These are phyloP conservation scores for Neurospora sp. DNA, from an alignment of 495 filamentous ascomycete species.

Conservation along the genomic window DNA sequence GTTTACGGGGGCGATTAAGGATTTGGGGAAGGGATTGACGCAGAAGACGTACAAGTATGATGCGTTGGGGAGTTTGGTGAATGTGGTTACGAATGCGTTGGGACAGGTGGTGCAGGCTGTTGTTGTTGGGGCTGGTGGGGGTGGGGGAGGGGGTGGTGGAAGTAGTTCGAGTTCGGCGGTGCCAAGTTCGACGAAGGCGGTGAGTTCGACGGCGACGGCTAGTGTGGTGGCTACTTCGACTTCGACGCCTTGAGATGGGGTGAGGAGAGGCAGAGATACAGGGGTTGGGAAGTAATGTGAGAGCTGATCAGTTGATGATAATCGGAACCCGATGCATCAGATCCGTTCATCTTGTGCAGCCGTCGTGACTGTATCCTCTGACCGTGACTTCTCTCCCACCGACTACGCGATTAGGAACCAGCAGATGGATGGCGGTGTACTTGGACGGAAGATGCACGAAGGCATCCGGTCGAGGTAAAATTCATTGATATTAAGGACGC, in stretches of 20 bases:
- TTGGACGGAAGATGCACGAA: too few relatives aligned
- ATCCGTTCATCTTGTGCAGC: background rate
- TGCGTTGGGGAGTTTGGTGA: slow-evolving; percentile 43
- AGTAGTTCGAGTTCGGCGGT: background rate
- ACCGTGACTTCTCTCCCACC: too few relatives aligned
- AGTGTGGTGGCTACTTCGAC: background rate
- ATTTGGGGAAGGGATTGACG: slow-evolving; percentile 36
- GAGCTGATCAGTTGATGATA: background rate
- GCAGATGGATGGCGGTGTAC: too few relatives aligned
- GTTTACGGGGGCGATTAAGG: slow-evolving; percentile 33
- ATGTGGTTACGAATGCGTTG: slow-evolving; percentile 44
- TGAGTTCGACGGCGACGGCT: slow-evolving; percentile 1
- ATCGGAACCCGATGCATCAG: background rate
- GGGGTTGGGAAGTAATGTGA: background rate
- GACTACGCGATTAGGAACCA: too few relatives aligned
- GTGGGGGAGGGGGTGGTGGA: slow-evolving; percentile 4
- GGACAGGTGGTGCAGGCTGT: slow-evolving; percentile 48
- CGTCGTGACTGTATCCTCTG: background rate
- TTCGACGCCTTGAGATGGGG: background rate
- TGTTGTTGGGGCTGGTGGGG: slow-evolving; percentile 24
- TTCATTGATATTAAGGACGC: too few relatives aligned
- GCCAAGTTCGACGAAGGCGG: slow-evolving; percentile 6
- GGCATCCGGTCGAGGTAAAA: too few relatives aligned
- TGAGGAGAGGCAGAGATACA: background rate
- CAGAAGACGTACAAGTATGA: slow-evolving; percentile 45